Percentiles rank a stretch among this genome's conserved stretches.
Evolutionary conservation across 768 basidiomycete genomes (phyloP).

Genomic region (Amanita phalloides): DNA sequence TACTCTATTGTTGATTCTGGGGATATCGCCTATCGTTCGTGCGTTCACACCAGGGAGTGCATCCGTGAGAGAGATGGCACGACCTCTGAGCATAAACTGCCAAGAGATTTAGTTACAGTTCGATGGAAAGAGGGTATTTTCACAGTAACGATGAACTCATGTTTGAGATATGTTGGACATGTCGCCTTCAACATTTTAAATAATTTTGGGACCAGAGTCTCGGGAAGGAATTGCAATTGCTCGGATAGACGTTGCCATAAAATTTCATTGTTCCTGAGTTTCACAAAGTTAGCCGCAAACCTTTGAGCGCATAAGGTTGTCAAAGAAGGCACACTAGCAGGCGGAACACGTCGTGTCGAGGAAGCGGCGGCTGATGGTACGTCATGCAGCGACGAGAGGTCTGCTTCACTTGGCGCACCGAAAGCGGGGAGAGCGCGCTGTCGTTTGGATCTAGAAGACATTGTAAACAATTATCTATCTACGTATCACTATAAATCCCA

Average conservation of each 20-base stretch:
- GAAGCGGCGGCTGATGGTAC: conserved; percentile 33
- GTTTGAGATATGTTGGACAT: conserved; percentile 40
- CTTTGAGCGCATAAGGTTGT: conserved; percentile 37
- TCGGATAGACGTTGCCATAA: conserved; percentile 28
- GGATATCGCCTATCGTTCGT: conserved; percentile 36
- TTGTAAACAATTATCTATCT: neutral
- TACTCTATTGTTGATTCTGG: conserved; percentile 23
- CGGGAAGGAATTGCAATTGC: conserved; percentile 40
- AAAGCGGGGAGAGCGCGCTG: conserved; percentile 10
- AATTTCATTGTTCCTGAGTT: conserved; percentile 25
- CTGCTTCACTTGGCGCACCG: conserved; percentile 2
- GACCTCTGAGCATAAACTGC: conserved; percentile 52
- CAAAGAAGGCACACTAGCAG: conserved; percentile 29
- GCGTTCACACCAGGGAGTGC: conserved; percentile 42
- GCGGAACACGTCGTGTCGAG: conserved; percentile 31
- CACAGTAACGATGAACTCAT: conserved; percentile 48
- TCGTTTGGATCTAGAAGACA: conserved; percentile 23
- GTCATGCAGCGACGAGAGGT: neutral
- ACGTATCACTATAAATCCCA: neutral
- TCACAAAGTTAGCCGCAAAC: conserved; percentile 35
- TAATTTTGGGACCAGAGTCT: conserved; percentile 35
- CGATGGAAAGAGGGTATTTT: neutral
- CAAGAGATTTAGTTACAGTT: neutral
- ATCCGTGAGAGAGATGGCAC: conserved; percentile 32
- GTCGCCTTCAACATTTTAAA: conserved; percentile 38